These are phyloP conservation scores for Apiospora phragmitis DNA, from an alignment of 2,329 filamentous ascomycete genomes.

Conservation along the genomic window DNA sequence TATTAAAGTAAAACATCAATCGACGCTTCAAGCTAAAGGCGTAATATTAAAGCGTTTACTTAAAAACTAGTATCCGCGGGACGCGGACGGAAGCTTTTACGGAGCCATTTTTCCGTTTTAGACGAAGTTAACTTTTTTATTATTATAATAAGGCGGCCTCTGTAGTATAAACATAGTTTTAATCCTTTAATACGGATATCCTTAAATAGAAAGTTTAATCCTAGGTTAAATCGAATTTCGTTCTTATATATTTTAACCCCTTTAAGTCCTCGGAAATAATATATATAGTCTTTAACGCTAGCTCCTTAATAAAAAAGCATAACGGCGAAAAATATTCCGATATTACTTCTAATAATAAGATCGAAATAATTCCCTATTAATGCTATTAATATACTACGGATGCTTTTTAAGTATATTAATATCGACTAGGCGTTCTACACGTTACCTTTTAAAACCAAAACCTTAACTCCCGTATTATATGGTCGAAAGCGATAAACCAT, in stretches of 20 bases:
- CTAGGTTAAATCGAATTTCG: not conserved
- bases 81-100: not conserved
- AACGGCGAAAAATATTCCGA: not conserved
- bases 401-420: not conserved
- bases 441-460: not conserved
- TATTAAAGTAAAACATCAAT: not conserved
- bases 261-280: not conserved
- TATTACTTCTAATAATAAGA: not conserved
- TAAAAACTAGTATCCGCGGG: not conserved
- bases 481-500: not conserved
- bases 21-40: not conserved
- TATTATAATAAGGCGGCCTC: not conserved
- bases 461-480: not conserved
- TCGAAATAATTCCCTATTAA: not conserved
- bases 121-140: not conserved
- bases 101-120: not conserved
- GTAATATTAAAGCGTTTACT: not conserved
- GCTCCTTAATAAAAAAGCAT: not conserved
- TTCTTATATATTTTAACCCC: not conserved
- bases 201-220: not conserved
- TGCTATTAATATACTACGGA: not conserved
- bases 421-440: not conserved
- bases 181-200: not conserved
- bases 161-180: not conserved
- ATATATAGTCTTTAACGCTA: not conserved